phyloP scores from a whole-genome alignment of 352 stramenopile species.

The Phytophthora hybrid region DNA sequence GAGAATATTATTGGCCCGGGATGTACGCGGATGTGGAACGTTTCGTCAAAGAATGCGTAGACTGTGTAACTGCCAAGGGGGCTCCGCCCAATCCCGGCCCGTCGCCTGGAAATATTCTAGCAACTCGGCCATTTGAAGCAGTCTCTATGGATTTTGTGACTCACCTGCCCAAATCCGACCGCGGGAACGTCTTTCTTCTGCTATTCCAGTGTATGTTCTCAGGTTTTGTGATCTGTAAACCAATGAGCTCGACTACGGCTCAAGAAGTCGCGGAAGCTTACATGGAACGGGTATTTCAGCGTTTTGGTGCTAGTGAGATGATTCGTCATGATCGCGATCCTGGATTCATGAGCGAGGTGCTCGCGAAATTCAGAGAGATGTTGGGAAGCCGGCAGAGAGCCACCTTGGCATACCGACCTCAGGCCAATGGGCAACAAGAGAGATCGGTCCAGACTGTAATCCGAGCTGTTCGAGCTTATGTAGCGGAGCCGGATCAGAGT shows the following conservation, averaged over 20 bases:
- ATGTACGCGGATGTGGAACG: too few species aligned
- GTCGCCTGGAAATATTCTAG: too few species aligned
- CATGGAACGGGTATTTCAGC: background rate
- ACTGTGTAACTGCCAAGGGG: too few species aligned
- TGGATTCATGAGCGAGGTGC: background rate
- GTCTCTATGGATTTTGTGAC: too few species aligned
- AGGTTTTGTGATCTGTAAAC: background rate
- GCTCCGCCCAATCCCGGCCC: too few species aligned
- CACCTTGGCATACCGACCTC: background rate
- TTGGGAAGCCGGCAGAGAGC: background rate
- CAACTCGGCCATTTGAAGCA: too few species aligned
- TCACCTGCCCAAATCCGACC: too few species aligned
- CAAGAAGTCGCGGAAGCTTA: background rate
- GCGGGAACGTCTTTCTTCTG: background rate
- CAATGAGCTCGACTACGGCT: background rate
- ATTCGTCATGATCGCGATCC: background rate
- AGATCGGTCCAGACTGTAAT: constrained; percentile 1
- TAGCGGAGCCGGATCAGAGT: background rate
- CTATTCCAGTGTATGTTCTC: background rate
- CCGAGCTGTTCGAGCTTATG: background rate
- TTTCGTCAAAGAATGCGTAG: too few species aligned
- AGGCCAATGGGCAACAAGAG: constrained; percentile 11
- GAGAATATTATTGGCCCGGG: too few species aligned
- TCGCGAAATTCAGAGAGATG: background rate
- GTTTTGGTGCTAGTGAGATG: background rate